These are phyloP conservation scores for Ogataea zsoltii DNA, from an alignment of 805 yeast species.

Conservation along the genomic window DNA sequence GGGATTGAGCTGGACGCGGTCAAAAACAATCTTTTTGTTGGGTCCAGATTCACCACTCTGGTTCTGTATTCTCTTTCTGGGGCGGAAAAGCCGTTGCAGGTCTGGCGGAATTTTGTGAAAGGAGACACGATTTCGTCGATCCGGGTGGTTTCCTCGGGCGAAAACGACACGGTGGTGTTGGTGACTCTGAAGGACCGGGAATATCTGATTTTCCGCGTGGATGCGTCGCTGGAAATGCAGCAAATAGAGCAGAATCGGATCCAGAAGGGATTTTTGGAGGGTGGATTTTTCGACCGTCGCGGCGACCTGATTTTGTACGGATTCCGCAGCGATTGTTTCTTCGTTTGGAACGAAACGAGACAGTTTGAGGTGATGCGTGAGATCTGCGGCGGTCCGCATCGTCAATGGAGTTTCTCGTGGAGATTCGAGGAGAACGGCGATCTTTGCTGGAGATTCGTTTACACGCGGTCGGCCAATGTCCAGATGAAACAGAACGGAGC, in stretches of 20 bases:
- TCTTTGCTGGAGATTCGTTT: slow-evolving; percentile 48
- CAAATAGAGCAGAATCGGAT: slow-evolving; percentile 51
- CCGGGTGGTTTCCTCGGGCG: slow-evolving; percentile 33
- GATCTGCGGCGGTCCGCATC: slow-evolving; percentile 88
- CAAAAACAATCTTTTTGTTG: slow-evolving; percentile 52
- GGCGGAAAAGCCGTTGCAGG: slow-evolving; percentile 24
- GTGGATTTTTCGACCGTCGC: slow-evolving; percentile 47
- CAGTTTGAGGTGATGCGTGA: slow-evolving; percentile 70
- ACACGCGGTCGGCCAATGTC: slow-evolving; percentile 57
- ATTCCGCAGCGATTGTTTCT: slow-evolving; percentile 76
- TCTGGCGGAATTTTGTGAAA: slow-evolving; percentile 50
- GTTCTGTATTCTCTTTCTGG: slow-evolving; percentile 48
- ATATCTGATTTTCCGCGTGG: slow-evolving; percentile 45
- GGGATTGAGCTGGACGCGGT: slow-evolving; percentile 46
- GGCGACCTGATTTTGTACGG: slow-evolving; percentile 69
- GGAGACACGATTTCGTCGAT: slow-evolving; percentile 73
- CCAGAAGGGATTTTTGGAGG: slow-evolving; percentile 80
- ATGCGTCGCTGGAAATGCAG: slow-evolving; percentile 6
- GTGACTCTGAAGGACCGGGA: slow-evolving; percentile 69
- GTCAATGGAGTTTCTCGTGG: slow-evolving; percentile 68
- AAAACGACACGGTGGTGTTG: slow-evolving; percentile 29
- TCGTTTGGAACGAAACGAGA: slow-evolving; percentile 77
- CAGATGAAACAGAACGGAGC: slow-evolving; percentile 37
- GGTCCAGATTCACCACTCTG: slow-evolving; percentile 71
- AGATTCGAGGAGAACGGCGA: slow-evolving; percentile 6